Base-by-base conservation (phyloP, 1,284 basidiomycete species). In the Pseudozyma tsukubaensis region DNA sequence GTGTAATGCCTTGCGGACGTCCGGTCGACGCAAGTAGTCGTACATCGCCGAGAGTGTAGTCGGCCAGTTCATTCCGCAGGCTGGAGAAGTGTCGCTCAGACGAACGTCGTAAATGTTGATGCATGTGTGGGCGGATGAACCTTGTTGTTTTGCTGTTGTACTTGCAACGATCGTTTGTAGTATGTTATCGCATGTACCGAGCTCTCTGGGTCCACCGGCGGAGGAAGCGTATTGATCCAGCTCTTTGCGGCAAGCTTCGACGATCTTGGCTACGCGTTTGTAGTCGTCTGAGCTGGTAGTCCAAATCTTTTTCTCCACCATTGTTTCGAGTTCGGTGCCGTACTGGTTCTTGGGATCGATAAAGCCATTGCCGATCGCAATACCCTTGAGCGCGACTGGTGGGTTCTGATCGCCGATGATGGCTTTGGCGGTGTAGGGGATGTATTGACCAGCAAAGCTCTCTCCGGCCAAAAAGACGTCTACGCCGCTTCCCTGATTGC, bases 61-160 rank as follows among this genome's bases (percentile, higher is more conserved):
- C 4, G 96, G 96, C 96, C 96, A 99, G 85, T 96, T 96, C 93
- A 98, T 93, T 1, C 96, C 96, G 85, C 96, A 99, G 3, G 90
- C 91, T n/a, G 95, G 95, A 49, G 85, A 87, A 13, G 88, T 88
- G 83, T 99, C 97, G 58, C 91, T 90, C 32, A 93, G 86, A 36
- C 97, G 91, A 19, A 98, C 89, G 81, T 99, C 97, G 81, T 99
- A 99, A 48, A 98, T 90, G 84, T 99, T 99, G 79, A 95, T 87
- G 85, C 96, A 99, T 85, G 90, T 91, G 40, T 88, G 53, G 3
- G 19, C 53, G 1, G 58, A 62, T 3, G 73, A 47, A 11, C 61
- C 63, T 4, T 49, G 59, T n/a, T 48, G 58, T 19, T 58, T 69
- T 37, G 61, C 32, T 16, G 53, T 86, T 58, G 89, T 91, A 47